phyloP scores from a whole-genome alignment of 768 basidiomycete genomes.

The Boletus sensibilis region DNA sequence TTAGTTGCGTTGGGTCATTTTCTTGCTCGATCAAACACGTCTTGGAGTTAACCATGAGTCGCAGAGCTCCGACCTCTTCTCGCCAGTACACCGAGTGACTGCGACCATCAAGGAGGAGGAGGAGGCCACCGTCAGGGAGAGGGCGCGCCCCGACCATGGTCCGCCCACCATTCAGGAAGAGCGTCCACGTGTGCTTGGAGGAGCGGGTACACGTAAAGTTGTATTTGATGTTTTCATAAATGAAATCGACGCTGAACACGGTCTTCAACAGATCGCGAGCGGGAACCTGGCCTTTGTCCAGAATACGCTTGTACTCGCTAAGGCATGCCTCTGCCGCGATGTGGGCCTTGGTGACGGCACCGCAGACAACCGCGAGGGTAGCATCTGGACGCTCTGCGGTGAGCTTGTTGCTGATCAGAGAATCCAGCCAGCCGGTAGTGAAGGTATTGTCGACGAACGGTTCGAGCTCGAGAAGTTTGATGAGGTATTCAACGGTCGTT shows the following conservation, averaged over 20 bases:
- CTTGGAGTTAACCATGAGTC: constrained; percentile 94
- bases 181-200: constrained; percentile 84
- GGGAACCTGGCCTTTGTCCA: constrained; percentile 98
- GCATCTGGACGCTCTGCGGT: constrained; percentile 96
- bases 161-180: constrained; percentile 94
- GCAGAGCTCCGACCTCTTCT: constrained; percentile 92
- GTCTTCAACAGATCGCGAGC: constrained; percentile 93
- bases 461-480: constrained; percentile 93
- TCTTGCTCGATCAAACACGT: constrained; percentile 99
- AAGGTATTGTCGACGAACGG: constrained; percentile 97
- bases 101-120: constrained; percentile 87
- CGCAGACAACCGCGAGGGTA: constrained; percentile 91
- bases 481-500: constrained; percentile 98
- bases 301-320: constrained; percentile 88
- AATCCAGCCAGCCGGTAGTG: constrained; percentile 98
- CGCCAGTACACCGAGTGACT: constrained; percentile 98
- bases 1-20: constrained; percentile 96
- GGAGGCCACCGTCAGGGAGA: constrained; percentile 91
- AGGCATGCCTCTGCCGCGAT: constrained; percentile 87
- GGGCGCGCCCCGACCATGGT: constrained; percentile 91
- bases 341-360: constrained; percentile 93
- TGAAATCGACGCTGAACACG: constrained; percentile 95
- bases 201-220: constrained; percentile 94
- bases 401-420: constrained; percentile 93
- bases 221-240: constrained; percentile 94